Percentiles rank a stretch among this genome's conserved stretches.
These are phyloP conservation scores for Diaporthe longicolla DNA, from an alignment of 2,329 filamentous ascomycete genomes.

Conservation along the genomic window DNA sequence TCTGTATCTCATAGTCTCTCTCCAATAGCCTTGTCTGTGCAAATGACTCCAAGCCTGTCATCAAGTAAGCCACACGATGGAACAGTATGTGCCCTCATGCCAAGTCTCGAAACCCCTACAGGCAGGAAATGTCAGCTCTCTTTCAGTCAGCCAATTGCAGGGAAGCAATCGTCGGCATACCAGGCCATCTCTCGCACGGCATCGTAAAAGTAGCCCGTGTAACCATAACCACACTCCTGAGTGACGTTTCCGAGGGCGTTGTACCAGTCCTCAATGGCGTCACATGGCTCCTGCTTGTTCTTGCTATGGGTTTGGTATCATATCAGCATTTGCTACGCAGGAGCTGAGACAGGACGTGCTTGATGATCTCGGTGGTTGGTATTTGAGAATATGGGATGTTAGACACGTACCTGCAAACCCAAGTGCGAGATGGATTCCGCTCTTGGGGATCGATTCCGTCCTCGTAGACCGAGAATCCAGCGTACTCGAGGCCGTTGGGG, in stretches of 20 bases:
- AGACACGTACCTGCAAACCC: constrained; percentile 1
- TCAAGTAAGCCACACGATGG: background rate
- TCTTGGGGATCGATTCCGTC: background rate
- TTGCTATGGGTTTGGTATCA: background rate
- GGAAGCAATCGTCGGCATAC: background rate
- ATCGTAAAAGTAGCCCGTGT: constrained; percentile 25
- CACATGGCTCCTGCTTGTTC: background rate
- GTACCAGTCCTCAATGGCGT: constrained; percentile 10
- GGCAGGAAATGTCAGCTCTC: background rate
- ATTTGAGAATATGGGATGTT: background rate
- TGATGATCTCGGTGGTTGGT: background rate
- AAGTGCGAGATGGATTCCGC: background rate
- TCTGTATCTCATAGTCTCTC: no score
- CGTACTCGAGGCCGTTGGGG: background rate
- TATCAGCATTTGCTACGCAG: background rate
- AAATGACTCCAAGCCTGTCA: background rate
- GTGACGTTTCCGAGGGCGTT: constrained; percentile 20
- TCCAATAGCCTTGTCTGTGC: background rate
- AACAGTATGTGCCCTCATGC: background rate
- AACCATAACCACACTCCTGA: background rate
- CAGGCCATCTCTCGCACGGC: constrained; percentile 21
- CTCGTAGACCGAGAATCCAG: constrained; percentile 10
- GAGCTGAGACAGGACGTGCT: background rate
- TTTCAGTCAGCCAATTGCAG: no score
- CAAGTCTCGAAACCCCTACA: background rate